A percentile compares a stretch with the other conserved stretches of the same genome.
These are phyloP conservation scores for Ceratocystis colombiana DNA, from an alignment of 2,329 filamentous ascomycete genomes.

Conservation along the genomic window DNA sequence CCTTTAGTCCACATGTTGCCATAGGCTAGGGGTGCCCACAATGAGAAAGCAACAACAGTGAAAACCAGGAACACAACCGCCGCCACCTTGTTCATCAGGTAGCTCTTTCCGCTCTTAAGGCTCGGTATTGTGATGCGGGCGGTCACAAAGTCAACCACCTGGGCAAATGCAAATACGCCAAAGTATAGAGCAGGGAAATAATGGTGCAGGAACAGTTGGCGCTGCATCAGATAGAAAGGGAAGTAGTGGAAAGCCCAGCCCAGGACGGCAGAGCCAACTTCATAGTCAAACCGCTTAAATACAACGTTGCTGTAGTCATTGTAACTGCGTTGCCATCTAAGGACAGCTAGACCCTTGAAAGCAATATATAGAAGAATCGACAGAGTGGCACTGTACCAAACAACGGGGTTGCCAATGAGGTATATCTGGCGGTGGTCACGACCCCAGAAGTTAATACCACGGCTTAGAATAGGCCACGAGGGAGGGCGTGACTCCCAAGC, in stretches of 20 bases:
- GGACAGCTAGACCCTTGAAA: slow-evolving; percentile 78
- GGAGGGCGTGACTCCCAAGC: slow-evolving; percentile 94
- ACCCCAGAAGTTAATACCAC: slow-evolving; percentile 99
- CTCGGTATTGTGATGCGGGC: slow-evolving; percentile 60
- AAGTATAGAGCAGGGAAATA: slow-evolving; percentile 98
- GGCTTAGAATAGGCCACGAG: slow-evolving; percentile 82
- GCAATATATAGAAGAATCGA: slow-evolving; percentile 65
- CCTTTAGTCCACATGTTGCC: slow-evolving; percentile 88
- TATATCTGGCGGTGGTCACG: slow-evolving; percentile 91
- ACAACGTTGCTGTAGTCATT: slow-evolving; percentile 69
- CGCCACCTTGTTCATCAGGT: slow-evolving; percentile 62
- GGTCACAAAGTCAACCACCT: slow-evolving; percentile 77
- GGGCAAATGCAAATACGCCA: slow-evolving; percentile 76
- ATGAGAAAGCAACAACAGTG: slow-evolving; percentile 63
- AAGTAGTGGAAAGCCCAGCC: slow-evolving; percentile 99
- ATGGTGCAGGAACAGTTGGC: slow-evolving; percentile 95
- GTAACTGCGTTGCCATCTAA: slow-evolving; percentile 91
- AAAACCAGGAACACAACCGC: slow-evolving; percentile 64
- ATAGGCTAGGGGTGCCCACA: slow-evolving; percentile 86
- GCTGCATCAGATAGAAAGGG: slow-evolving; percentile 96
- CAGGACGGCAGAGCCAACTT: slow-evolving; percentile 79
- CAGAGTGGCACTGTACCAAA: slow-evolving; percentile 84
- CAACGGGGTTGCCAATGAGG: slow-evolving; percentile 83
- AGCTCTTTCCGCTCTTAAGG: slow-evolving; percentile 49
- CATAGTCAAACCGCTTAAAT: slow-evolving; percentile 97